Evolutionary conservation across 106 monocot species (phyloP), one percentile per base, ranked within the genome.

Genomic region (Gastrodia elata): DNA sequence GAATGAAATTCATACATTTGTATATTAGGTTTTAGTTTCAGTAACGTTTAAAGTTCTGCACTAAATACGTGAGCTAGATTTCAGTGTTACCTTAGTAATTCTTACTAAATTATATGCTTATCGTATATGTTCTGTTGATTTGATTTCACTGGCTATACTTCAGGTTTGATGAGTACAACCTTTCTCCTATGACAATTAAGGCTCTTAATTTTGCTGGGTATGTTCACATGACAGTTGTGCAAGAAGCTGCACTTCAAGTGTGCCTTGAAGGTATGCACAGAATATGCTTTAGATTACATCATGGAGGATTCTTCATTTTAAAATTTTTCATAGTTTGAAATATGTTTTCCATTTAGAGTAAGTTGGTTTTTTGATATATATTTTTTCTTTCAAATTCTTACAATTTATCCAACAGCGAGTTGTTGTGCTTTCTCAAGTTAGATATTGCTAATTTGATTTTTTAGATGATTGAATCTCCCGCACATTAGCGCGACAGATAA

Each of bases 141-240:
- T 61, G 32, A 61, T 48, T 77, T 72, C 22, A 15, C 0, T 41
- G 13, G 22, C n/a, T 15, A 8, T 37, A 6, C 46, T 78, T 75
- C 84, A 98, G 97, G 79, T 98, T 93, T 84, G 88, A 98, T 73
- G 93, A 88, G 32, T 91, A 65, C 72, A 80, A 78, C 57, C 82
- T 98, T 64, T 98, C 97, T 74, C 84, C 86, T 0, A 70, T 98
- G 74, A 91, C 93, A 37, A 76, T 91, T 34, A 93, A 93, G 74
- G 97, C 97, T 32, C 89, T 98, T 52, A 64, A 56, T 78, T 71
- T 67, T 73, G 88, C 93, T 79, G 91, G 93, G 68, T 98, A 91
- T 73, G 27, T 83, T 38, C 58, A 84, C 57, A 79, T 91, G 84
- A 93, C 91, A 48, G 37, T 84, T 24, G 93, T 98, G 24, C 97